phyloP scores from a whole-genome alignment of 768 basidiomycete genomes.

The Termitomyces sp. region DNA sequence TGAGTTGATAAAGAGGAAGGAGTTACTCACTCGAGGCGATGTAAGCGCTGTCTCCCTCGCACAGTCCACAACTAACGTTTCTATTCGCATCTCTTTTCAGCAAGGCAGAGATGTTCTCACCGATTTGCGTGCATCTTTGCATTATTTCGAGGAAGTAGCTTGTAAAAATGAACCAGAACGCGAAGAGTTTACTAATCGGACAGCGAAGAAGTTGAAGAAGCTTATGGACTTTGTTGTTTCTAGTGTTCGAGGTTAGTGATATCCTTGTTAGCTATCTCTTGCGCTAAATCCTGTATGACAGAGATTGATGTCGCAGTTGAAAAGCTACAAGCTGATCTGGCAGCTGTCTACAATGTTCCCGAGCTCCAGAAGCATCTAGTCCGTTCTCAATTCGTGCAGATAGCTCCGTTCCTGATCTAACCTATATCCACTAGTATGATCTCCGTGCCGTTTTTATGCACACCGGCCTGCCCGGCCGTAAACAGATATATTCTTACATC shows the following conservation, averaged over 20 bases:
- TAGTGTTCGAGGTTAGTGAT: constrained; percentile 46
- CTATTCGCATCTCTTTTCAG: constrained; percentile 35
- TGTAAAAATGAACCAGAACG: constrained; percentile 47
- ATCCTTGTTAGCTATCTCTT: not conserved
- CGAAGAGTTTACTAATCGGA: constrained; percentile 35
- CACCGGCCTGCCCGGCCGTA: constrained; percentile 74
- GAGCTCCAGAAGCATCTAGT: constrained; percentile 64
- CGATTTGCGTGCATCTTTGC: constrained; percentile 55
- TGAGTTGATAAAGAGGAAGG: constrained; percentile 40
- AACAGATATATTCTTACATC: constrained; percentile 76
- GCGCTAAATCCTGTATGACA: constrained; percentile 20
- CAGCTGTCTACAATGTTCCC: constrained; percentile 53
- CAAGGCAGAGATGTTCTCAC: constrained; percentile 54
- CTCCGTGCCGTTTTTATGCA: constrained; percentile 76
- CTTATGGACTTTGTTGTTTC: constrained; percentile 50
- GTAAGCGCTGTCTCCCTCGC: constrained; percentile 34
- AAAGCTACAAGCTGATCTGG: constrained; percentile 39
- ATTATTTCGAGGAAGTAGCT: constrained; percentile 73
- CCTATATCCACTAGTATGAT: constrained; percentile 54
- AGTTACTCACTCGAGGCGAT: constrained; percentile 47
- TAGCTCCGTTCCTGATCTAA: not conserved
- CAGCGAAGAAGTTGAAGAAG: constrained; percentile 47
- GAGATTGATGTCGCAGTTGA: constrained; percentile 51
- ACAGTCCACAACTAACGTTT: not conserved
- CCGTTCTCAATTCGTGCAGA: constrained; percentile 15